These are phyloP conservation scores for Acephala macrosclerotiorum DNA, from an alignment of 2,329 filamentous ascomycete species.

Conservation along the genomic window DNA sequence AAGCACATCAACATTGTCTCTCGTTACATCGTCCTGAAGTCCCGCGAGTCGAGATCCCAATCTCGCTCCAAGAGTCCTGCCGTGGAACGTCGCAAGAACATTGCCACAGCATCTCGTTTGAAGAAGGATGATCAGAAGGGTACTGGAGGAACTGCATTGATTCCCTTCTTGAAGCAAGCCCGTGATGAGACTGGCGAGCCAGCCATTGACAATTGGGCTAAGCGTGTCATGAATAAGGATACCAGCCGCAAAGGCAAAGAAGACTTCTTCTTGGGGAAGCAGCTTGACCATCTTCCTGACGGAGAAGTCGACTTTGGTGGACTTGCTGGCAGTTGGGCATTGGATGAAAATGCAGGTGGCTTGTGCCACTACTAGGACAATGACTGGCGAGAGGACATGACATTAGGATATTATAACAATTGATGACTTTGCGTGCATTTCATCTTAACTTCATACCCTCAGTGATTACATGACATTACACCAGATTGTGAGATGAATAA, in stretches of 20 bases:
- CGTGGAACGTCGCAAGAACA: conserved; percentile 62
- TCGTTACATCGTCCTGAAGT: conserved; percentile 92
- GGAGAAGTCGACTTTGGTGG: conserved; percentile 62
- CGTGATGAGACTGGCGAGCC: conserved; percentile 95
- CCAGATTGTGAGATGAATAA: too few relatives aligned
- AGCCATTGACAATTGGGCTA: conserved; percentile 74
- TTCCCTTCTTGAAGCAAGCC: conserved; percentile 96
- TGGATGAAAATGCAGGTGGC: conserved; percentile 79
- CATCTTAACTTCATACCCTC: too few relatives aligned
- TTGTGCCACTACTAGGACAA: conserved; percentile 43
- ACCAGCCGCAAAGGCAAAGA: conserved; percentile 49
- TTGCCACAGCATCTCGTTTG: conserved; percentile 62
- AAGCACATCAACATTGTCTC: conserved; percentile 97
- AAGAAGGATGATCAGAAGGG: conserved; percentile 60
- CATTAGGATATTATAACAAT: not conserved
- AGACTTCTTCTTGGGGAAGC: conserved; percentile 65
- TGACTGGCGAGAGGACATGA: not conserved
- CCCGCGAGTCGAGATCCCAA: conserved; percentile 73
- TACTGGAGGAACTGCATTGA: conserved; percentile 91
- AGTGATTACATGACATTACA: too few relatives aligned
- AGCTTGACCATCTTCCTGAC: conserved; percentile 48
- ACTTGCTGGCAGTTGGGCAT: conserved; percentile 85
- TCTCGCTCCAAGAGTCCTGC: conserved; percentile 61
- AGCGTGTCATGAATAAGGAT: conserved; percentile 46
- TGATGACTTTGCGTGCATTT: too few relatives aligned